Conservation (phyloP, 345 rosid species). For the Heritiera littoralis region DNA sequence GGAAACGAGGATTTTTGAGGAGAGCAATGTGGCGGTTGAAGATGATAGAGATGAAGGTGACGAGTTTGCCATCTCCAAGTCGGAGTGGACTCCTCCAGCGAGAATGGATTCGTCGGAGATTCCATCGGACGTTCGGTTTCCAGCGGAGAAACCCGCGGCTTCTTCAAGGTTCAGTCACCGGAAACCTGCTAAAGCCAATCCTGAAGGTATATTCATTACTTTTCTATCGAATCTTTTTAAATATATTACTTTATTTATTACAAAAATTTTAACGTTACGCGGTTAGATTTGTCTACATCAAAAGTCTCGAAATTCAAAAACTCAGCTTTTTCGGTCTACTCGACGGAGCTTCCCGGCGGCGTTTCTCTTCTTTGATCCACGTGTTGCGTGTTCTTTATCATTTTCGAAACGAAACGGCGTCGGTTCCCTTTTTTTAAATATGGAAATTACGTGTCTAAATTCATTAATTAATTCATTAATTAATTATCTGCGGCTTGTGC, state of each 20-base stretch:
- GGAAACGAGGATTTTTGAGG: conserved; percentile 9
- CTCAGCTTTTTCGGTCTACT: background rate
- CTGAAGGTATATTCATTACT: conserved; percentile 21
- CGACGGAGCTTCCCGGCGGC: background rate
- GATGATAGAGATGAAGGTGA: conserved; percentile 1
- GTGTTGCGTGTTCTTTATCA: background rate
- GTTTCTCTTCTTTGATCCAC: background rate
- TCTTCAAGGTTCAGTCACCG: conserved; percentile 51
- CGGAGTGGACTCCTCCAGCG: conserved; percentile 13
- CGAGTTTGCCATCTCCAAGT: background rate
- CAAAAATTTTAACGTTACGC: background rate
- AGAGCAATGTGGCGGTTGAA: conserved; percentile 23
- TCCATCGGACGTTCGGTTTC: background rate
- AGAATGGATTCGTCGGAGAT: conserved; percentile 18
- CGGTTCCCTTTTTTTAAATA: background rate
- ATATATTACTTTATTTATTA: background rate
- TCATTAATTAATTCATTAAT: background rate
- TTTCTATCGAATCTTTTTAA: background rate
- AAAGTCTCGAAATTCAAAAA: background rate
- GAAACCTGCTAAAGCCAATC: conserved; percentile 34
- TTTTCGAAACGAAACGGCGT: background rate
- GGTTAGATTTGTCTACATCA: background rate
- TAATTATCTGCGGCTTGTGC: background rate
- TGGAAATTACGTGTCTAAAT: background rate
- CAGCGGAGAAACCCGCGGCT: conserved; percentile 22